A percentile compares a stretch with the other conserved stretches of the same genome.
Evolutionary conservation across 2,329 filamentous ascomycete genomes (phyloP).

Genomic region (Verticillium longisporum): DNA sequence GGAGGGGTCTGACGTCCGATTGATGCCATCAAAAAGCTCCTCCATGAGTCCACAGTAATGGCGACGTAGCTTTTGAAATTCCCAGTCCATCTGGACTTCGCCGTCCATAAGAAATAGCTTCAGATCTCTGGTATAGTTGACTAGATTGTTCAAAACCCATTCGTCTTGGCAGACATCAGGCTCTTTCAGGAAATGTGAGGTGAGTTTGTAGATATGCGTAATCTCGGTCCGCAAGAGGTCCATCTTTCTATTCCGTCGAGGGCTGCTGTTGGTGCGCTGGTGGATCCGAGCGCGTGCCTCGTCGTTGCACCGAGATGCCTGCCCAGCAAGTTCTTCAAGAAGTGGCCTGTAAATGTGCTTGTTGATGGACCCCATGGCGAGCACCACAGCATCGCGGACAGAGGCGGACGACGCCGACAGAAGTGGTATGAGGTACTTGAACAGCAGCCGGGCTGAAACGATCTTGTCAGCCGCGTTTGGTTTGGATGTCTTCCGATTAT

Average conservation of each 20-base stretch:
- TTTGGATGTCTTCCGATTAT: slow-evolving; percentile 76
- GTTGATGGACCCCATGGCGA: slow-evolving; percentile 91
- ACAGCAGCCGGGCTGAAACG: slow-evolving; percentile 79
- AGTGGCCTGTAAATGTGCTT: slow-evolving; percentile 87
- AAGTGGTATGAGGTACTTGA: slow-evolving; percentile 85
- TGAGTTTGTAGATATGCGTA: slow-evolving; percentile 92
- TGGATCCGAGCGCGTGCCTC: slow-evolving; percentile 84
- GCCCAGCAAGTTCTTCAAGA: slow-evolving; percentile 82
- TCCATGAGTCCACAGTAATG: slow-evolving; percentile 95
- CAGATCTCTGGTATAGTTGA: slow-evolving; percentile 84
- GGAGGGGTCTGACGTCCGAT: slow-evolving; percentile 74
- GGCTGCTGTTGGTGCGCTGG: slow-evolving; percentile 76
- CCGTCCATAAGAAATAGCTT: slow-evolving; percentile 92
- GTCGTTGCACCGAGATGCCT: slow-evolving; percentile 79
- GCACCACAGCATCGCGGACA: slow-evolving; percentile 83
- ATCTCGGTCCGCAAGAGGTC: slow-evolving; percentile 89
- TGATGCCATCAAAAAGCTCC: slow-evolving; percentile 86
- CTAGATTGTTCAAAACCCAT: slow-evolving; percentile 83
- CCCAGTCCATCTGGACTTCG: slow-evolving; percentile 90
- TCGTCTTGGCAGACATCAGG: slow-evolving; percentile 76
- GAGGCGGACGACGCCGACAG: slow-evolving; percentile 72
- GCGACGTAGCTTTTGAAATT: slow-evolving; percentile 83
- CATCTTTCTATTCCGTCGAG: slow-evolving; percentile 73
- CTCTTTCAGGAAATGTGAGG: slow-evolving; percentile 78
- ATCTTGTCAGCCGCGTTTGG: slow-evolving; percentile 66